phyloP scores from a whole-genome alignment of 139 green algal species.

The Closterium sp. region DNA sequence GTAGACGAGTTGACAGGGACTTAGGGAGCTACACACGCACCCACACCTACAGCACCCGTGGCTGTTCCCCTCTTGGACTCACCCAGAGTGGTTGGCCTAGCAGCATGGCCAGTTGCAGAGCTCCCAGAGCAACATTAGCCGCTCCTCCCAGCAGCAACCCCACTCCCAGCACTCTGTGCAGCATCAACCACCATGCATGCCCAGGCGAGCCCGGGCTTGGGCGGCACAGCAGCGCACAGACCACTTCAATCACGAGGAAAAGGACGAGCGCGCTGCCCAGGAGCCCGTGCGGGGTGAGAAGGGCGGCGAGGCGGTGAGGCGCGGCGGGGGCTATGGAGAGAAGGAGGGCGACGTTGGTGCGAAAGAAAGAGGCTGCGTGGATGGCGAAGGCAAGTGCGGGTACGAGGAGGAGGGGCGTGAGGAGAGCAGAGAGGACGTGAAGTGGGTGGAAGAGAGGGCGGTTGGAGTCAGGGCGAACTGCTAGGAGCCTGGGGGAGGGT shows the following conservation, averaged over 20 bases:
- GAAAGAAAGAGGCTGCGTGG: not conserved
- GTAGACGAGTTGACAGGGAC: too few relatives aligned
- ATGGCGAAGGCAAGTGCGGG: not conserved
- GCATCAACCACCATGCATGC: not conserved
- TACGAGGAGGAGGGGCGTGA: not conserved
- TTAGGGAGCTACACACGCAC: too few relatives aligned
- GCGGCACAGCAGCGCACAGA: not conserved
- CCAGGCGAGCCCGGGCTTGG: too few relatives aligned
- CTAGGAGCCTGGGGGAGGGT: not conserved
- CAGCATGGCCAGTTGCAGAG: not conserved
- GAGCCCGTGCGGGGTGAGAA: not conserved
- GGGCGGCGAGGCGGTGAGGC: not conserved
- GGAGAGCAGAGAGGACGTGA: not conserved
- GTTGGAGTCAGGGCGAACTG: not conserved
- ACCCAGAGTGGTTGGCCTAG: not conserved
- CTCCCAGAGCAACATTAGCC: not conserved
- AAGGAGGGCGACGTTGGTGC: not conserved
- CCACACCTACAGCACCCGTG: too few relatives aligned
- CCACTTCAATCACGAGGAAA: not conserved
- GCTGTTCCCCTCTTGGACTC: not conserved
- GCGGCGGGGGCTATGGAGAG: not conserved
- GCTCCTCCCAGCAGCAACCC: not conserved
- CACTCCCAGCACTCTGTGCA: not conserved
- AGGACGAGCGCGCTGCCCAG: not conserved
- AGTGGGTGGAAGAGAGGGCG: not conserved